Evolutionary conservation across 2,329 filamentous ascomycete genomes (phyloP), one percentile per base, ranked within the genome.

Genomic region (Lecanicillium sp.): DNA sequence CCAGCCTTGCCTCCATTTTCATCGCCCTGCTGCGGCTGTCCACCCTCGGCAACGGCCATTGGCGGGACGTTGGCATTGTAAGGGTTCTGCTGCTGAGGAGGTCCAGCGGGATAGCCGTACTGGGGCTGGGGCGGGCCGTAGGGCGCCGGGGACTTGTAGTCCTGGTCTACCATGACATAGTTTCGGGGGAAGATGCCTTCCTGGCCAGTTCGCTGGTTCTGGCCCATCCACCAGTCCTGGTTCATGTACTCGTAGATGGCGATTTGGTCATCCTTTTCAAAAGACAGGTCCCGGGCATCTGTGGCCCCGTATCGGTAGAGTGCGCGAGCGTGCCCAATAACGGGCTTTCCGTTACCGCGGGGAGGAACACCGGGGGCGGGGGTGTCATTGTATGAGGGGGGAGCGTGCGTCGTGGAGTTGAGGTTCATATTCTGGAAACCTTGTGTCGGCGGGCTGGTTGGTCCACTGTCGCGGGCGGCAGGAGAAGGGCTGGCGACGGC

Each of bases 111-210:
- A 51, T 67, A 72, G 12, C 67, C 69, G 51, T 70, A 68, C 49
- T 61, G 62, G 1, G 59, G 66, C 55, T 64, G 63, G 26, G 53
- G 55, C n/a, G 54, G 49, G 59, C 66, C 44, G 65, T 65, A 51
- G 39, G 62, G 48, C 52, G 58, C 41, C 63, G 69, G 50, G 61
- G 66, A 57, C 58, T 73, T 67, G 54, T 62, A 62, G 65, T 85
- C 82, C 56, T 85, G 75, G 57, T 90, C 83, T 44, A 86, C 69
- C 44, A 87, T 73, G 54, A 95, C 90, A 63, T 97, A 97, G 64
- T 79, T 89, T 57, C 85, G 81, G n/a, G 91, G 91, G 77, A 97
- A 97, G 64, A 97, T 95, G 58, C 91, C 91, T 69, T 95, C 88
- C 56, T 80, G 71, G 48, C 85, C 85, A 8, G 90, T 95, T 45